Conservation (phyloP, 1,284 basidiomycete species). For the Pseudomicrostroma phylloplanum region DNA sequence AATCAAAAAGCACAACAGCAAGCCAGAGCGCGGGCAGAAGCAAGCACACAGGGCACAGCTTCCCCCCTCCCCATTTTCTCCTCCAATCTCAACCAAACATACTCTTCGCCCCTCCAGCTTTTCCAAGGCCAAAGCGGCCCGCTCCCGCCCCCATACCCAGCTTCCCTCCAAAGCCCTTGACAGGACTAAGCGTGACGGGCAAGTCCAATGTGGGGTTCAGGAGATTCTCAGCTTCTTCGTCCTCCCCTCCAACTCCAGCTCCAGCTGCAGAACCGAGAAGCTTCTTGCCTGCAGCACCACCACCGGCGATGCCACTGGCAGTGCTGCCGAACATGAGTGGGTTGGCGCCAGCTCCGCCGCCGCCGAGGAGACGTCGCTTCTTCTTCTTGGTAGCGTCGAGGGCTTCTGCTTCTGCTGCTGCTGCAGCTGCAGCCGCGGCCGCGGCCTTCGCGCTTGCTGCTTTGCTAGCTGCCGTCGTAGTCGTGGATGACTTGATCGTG, state of each 20-base stretch:
- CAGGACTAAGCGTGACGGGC: neutral
- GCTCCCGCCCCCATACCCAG: neutral
- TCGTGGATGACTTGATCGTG: neutral
- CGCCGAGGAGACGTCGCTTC: slow-evolving; percentile 1
- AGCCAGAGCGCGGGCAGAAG: too few relatives aligned
- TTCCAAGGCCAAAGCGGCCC: slow-evolving; percentile 1
- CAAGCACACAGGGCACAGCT: too few relatives aligned
- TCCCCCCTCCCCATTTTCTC: too few relatives aligned
- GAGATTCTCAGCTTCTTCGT: slow-evolving; percentile 6
- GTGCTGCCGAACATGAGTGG: neutral
- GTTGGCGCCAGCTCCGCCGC: neutral
- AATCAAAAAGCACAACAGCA: too few relatives aligned
- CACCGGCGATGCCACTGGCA: neutral
- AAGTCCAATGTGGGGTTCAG: slow-evolving; percentile 2
- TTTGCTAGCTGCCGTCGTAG: neutral
- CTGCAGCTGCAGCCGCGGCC: neutral
- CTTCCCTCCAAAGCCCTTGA: neutral
- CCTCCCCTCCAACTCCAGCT: neutral
- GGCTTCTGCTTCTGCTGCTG: neutral
- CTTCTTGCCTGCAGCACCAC: neutral
- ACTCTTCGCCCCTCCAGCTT: neutral
- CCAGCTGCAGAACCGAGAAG: neutral
- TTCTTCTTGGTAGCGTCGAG: neutral
- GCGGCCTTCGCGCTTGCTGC: neutral
- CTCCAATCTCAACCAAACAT: neutral